phyloP scores from a whole-genome alignment of 768 basidiomycete genomes.

The Galerina marginata region DNA sequence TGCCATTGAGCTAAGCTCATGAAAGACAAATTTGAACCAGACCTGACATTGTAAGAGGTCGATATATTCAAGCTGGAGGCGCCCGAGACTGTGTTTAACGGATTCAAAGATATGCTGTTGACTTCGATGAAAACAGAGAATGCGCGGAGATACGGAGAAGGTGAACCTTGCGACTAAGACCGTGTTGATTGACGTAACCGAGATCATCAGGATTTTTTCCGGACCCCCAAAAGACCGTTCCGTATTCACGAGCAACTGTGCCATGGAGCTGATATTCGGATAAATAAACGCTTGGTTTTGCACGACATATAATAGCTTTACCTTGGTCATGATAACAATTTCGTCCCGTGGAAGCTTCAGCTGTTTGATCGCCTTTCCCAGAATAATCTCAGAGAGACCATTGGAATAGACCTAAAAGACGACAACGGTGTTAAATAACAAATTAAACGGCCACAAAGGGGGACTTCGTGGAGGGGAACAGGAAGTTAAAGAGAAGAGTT shows the following conservation, averaged over 20 bases:
- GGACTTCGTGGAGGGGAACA: too few species aligned
- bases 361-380: constrained; percentile 75
- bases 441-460: not conserved
- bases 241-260: constrained; percentile 35
- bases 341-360: constrained; percentile 70
- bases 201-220: constrained; percentile 35
- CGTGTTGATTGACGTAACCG: constrained; percentile 64
- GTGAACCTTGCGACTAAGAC: constrained; percentile 41
- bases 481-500: not conserved
- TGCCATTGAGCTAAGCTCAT: constrained; percentile 21
- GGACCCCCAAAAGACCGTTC: constrained; percentile 13
- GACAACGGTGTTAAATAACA: not conserved
- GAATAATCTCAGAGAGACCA: constrained; percentile 66
- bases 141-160: constrained; percentile 15
- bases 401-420: constrained; percentile 61
- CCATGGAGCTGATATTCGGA: constrained; percentile 40
- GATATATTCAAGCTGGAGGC: constrained; percentile 78
- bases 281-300: not conserved
- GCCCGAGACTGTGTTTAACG: constrained; percentile 63
- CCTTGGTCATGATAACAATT: constrained; percentile 85
- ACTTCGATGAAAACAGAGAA: constrained; percentile 26
- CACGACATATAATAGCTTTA: constrained; percentile 21
- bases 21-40: not conserved
- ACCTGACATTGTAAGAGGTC: constrained; percentile 71
- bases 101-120: constrained; percentile 70